Evolutionary conservation across 192 early-diverging fungal species (phyloP).

Genomic region (Thamnidium elegans): DNA sequence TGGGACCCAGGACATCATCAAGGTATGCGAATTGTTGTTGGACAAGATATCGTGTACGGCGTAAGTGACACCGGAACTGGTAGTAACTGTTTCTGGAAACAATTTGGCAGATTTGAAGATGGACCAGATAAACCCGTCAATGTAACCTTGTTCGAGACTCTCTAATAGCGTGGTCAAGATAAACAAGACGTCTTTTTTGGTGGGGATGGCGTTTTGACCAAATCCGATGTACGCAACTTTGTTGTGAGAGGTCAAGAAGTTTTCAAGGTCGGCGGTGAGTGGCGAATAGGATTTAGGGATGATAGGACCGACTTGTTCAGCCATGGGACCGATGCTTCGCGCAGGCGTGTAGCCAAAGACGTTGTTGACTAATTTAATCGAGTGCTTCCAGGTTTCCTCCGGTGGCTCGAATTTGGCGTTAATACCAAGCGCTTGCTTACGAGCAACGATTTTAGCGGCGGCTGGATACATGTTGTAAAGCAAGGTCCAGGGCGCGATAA

Average conservation of each 20-base stretch:
- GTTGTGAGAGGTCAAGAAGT: slow-evolving; percentile 21
- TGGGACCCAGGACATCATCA: slow-evolving; percentile 19
- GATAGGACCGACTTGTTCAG: slow-evolving; percentile 36
- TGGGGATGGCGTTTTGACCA: slow-evolving; percentile 20
- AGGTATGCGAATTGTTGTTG: neutral
- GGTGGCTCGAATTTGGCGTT: neutral
- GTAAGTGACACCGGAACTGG: neutral
- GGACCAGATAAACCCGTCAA: slow-evolving; percentile 40
- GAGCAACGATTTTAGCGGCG: neutral
- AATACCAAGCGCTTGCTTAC: neutral
- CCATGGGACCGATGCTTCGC: slow-evolving; percentile 23
- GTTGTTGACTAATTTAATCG: slow-evolving; percentile 29
- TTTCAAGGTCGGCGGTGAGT: neutral
- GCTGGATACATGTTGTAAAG: too few species aligned
- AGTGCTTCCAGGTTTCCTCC: slow-evolving; percentile 6
- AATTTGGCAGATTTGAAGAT: neutral
- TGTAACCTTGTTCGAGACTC: slow-evolving; percentile 15
- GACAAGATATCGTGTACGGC: neutral
- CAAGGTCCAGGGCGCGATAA: neutral
- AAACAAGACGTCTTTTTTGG: slow-evolving; percentile 5
- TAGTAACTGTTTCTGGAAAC: neutral
- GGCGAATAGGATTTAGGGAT: slow-evolving; percentile 21
- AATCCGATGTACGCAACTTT: slow-evolving; percentile 33
- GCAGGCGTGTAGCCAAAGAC: slow-evolving; percentile 26
- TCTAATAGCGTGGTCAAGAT: slow-evolving; percentile 30